These are phyloP conservation scores for Tricholoma matsutake DNA, from an alignment of 768 basidiomycete genomes.

Conservation along the genomic window DNA sequence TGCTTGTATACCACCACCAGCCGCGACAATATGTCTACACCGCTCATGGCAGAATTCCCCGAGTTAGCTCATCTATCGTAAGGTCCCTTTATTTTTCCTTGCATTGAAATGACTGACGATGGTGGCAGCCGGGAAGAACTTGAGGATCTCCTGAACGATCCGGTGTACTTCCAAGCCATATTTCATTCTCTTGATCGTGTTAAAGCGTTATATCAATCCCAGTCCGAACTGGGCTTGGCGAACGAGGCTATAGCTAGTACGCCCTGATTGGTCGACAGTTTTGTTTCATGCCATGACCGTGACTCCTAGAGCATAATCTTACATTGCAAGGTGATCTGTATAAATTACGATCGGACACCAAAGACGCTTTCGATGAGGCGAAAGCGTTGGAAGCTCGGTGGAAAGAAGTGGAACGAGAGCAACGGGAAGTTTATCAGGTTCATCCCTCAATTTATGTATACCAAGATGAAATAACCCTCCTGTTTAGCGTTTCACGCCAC, in stretches of 20 bases:
- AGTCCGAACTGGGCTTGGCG: constrained; percentile 75
- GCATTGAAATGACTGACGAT: constrained; percentile 4
- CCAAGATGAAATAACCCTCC: not conserved
- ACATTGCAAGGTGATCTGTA: constrained; percentile 75
- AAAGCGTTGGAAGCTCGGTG: constrained; percentile 77
- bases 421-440: constrained; percentile 87
- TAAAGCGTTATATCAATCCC: constrained; percentile 69
- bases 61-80: constrained; percentile 74
- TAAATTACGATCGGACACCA: constrained; percentile 73
- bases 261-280: constrained; percentile 26
- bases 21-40: constrained; percentile 35
- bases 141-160: constrained; percentile 84
- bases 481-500: constrained; percentile 75
- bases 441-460: constrained; percentile 8
- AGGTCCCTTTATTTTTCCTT: constrained; percentile 20
- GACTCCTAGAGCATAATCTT: constrained; percentile 63
- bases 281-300: constrained; percentile 1
- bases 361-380: constrained; percentile 86
- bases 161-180: constrained; percentile 80
- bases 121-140: constrained; percentile 73
- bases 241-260: constrained; percentile 86
- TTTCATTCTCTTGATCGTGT: constrained; percentile 79
- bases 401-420: constrained; percentile 86
- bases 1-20: constrained; percentile 10
- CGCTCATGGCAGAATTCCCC: constrained; percentile 61